These are phyloP conservation scores for Pleurotus platypus DNA, from an alignment of 768 basidiomycete genomes.

Conservation along the genomic window DNA sequence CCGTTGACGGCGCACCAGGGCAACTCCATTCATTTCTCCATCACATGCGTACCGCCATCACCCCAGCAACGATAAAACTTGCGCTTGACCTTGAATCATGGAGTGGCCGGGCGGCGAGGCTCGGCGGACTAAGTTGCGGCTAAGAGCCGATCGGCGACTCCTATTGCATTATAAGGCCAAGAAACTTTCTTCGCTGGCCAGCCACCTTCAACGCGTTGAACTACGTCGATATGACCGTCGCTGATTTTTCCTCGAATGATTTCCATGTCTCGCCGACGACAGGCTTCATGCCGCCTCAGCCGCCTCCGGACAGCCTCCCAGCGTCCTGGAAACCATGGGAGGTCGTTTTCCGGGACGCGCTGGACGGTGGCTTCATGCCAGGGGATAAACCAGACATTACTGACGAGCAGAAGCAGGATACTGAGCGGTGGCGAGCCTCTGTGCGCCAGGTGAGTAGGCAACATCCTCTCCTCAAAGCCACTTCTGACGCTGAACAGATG, in stretches of 20 bases:
- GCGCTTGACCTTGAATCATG: not conserved
- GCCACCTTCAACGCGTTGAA: not conserved
- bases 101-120: not conserved
- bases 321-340: slow-evolving; percentile 64
- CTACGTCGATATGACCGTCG: not conserved
- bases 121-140: not conserved
- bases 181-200: not conserved
- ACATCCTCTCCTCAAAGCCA: not conserved
- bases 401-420: slow-evolving; percentile 29
- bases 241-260: slow-evolving; percentile 60
- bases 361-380: slow-evolving; percentile 40
- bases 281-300: slow-evolving; percentile 84
- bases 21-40: not conserved
- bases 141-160: slow-evolving; percentile 5
- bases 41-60: slow-evolving; percentile 1
- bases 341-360: slow-evolving; percentile 41
- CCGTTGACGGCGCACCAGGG: not conserved
- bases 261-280: slow-evolving; percentile 92
- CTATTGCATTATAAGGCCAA: not conserved
- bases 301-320: slow-evolving; percentile 61
- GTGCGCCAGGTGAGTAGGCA: slow-evolving; percentile 37
- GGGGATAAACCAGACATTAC: slow-evolving; percentile 44
- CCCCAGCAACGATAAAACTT: not conserved
- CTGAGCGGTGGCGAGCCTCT: slow-evolving; percentile 41
- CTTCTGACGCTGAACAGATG: slow-evolving; percentile 33